Conservation (phyloP, 169 alveolate species). For the Babesia ovis region DNA sequence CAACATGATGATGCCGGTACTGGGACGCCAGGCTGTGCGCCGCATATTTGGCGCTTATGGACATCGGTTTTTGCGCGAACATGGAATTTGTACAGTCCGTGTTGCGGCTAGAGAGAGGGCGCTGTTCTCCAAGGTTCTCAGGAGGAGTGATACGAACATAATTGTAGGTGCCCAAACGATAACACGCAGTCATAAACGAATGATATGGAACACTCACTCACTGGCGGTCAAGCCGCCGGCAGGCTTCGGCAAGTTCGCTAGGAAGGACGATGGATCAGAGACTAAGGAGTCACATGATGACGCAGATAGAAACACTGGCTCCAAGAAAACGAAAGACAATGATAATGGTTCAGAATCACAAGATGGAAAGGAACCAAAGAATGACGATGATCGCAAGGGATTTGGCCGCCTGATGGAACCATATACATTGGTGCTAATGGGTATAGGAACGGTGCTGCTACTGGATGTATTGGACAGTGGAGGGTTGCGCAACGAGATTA, state of each 20-base stretch:
- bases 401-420: constrained; percentile 49
- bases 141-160: not conserved
- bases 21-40: constrained; percentile 21
- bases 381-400: constrained; percentile 25
- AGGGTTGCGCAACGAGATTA: constrained; percentile 76
- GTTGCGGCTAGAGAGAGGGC: not conserved
- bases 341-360: constrained; percentile 5
- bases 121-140: not conserved
- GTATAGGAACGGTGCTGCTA: constrained; percentile 52
- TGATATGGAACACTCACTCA: not conserved
- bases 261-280: constrained; percentile 9
- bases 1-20: not conserved
- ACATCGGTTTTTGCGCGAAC: constrained; percentile 8
- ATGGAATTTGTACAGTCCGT: constrained; percentile 1
- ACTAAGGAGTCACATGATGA: not conserved
- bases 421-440: constrained; percentile 51
- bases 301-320: not conserved
- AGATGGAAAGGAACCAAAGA: constrained; percentile 13
- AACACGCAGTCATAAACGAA: not conserved
- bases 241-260: constrained; percentile 69
- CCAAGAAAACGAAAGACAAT: constrained; percentile 7
- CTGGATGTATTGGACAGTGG: constrained; percentile 67
- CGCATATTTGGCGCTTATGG: constrained; percentile 37
- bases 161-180: not conserved
- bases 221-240: constrained; percentile 52